Percentiles rank a stretch among this genome's conserved stretches.
Conservation (phyloP, 139 green algal species). For the Chlorella ohadii region DNA sequence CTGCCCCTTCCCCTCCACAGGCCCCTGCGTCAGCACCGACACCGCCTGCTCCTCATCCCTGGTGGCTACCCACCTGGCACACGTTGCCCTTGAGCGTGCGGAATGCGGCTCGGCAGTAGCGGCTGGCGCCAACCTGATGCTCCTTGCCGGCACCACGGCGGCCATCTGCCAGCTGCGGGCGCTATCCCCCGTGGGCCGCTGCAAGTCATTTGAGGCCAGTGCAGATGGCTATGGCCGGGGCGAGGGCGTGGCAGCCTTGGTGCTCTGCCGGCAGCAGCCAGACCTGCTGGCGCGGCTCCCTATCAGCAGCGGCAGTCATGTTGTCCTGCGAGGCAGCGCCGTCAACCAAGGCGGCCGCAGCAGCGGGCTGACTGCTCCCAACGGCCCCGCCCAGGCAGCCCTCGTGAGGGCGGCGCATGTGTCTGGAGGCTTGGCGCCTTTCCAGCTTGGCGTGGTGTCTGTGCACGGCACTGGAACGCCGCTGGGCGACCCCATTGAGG, state of each 20-base stretch:
- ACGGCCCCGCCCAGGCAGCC: slow-evolving; percentile 72
- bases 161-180: slow-evolving; percentile 56
- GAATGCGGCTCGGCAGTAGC: slow-evolving; percentile 20
- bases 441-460: slow-evolving; percentile 17
- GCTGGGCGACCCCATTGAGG: slow-evolving; percentile 56
- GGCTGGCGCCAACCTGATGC: slow-evolving; percentile 48
- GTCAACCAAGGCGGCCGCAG: slow-evolving; percentile 87
- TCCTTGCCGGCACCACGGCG: slow-evolving; percentile 42
- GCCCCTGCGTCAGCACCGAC: slow-evolving; percentile 57
- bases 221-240: slow-evolving; percentile 70
- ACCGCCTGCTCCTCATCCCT: slow-evolving; percentile 70
- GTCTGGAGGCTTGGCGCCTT: slow-evolving; percentile 9
- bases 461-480: slow-evolving; percentile 64
- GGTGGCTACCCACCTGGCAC: slow-evolving; percentile 51
- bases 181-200: slow-evolving; percentile 55
- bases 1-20: neutral
- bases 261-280: slow-evolving; percentile 5
- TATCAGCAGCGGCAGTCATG: neutral
- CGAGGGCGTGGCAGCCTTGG: slow-evolving; percentile 44
- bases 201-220: slow-evolving; percentile 59
- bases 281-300: neutral
- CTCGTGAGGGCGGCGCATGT: slow-evolving; percentile 60
- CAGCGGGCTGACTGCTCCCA: slow-evolving; percentile 81
- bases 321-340: slow-evolving; percentile 56
- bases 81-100: slow-evolving; percentile 21